These are phyloP conservation scores for Zoysia japonica DNA, from an alignment of 176 grass and related monocot species.

Conservation along the genomic window DNA sequence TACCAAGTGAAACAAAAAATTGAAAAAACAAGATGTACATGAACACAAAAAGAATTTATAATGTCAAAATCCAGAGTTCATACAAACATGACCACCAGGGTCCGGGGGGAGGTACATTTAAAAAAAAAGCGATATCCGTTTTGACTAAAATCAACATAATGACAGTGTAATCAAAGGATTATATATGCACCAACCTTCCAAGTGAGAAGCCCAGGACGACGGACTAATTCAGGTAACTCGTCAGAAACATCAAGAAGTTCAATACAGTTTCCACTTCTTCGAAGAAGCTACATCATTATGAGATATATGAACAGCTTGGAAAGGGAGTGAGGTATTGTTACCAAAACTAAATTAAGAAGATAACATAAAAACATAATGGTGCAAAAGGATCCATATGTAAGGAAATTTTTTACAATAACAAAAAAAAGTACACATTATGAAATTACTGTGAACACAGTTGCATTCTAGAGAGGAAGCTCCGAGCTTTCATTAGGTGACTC, in stretches of 20 bases:
- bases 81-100: background rate
- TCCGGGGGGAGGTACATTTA: background rate
- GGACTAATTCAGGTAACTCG: conserved; percentile 70
- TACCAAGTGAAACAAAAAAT: background rate
- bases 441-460: conserved; percentile 7
- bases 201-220: conserved; percentile 67
- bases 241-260: conserved; percentile 85
- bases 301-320: conserved; percentile 35
- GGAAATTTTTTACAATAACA: background rate
- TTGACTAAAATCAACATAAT: background rate
- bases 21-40: background rate
- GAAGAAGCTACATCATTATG: conserved; percentile 69
- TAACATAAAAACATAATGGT: conserved; percentile 5
- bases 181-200: conserved; percentile 79
- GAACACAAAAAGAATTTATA: background rate
- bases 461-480: background rate
- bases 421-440: background rate
- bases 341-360: conserved; percentile 9
- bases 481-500: background rate
- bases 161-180: background rate
- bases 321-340: background rate
- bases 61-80: background rate
- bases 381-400: background rate
- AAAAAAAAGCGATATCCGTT: background rate
- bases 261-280: conserved; percentile 73